Evolutionary conservation across 2,329 filamentous ascomycete species (phyloP), one percentile per base, ranked within the genome.

Genomic region (Colletotrichum sansevieriae): DNA sequence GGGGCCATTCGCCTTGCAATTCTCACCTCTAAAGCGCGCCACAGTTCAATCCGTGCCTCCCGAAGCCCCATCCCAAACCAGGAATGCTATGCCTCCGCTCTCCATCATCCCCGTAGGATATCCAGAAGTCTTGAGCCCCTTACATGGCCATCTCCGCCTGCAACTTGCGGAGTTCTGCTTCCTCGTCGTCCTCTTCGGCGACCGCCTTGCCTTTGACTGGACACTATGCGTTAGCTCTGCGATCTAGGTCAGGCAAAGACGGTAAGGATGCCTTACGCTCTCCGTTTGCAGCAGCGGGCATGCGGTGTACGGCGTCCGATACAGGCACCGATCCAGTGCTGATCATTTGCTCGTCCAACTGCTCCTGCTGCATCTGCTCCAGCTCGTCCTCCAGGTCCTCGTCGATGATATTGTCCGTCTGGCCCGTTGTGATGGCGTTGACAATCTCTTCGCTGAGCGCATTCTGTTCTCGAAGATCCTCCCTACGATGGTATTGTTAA

Each of bases 61-160:
- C 47, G 39, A 35, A 65, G 58, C 55, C 52, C 46, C 47, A 46
- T 68, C 25, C 65, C 65, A 57, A 47, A 55, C 65, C 65, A 60
- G 55, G 65, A 70, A 70, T 69, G 68, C 68, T 70, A 70, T 65
- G 65, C 49, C 59, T 47, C 65, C 55, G 39, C 56, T 60, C 52
- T 69, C 20, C 18, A 29, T 55, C 65, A 44, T 52, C 55, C 65
- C 55, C 39, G 18, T 49, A 64, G 46, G 25, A 63, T 44, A 20
- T 37, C 22, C 33, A 59, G 52, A 52, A 52, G 29, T 41, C 56
- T 55, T 25, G 35, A 41, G 35, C 37, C 35, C 46, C 70, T 85
- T 76, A 97, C 91, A 98, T 97, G 72, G 95, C 95, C 95, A 98
- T 98, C 82, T 98, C 95, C 41, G 94, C 95, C 79, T 97, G 94